phyloP scores from a whole-genome alignment of 805 yeast genomes.

The Suhomyces emberorum region DNA sequence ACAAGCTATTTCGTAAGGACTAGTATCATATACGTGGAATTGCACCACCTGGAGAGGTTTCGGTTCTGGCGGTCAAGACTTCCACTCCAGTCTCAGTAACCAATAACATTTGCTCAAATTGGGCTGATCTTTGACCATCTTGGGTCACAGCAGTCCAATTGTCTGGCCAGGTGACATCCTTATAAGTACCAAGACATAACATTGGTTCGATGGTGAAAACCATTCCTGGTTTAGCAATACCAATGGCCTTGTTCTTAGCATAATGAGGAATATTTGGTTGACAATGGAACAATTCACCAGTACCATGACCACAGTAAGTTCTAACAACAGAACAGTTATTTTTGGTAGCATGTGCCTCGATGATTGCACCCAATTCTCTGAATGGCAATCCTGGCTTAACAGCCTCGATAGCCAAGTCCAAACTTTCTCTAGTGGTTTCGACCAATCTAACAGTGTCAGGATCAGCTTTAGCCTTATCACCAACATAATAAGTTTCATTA shows the following conservation, averaged over 20 bases:
- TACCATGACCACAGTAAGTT: slow-evolving; percentile 93
- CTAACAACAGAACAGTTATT: slow-evolving; percentile 84
- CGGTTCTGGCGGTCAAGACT: slow-evolving; percentile 77
- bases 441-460: slow-evolving; percentile 84
- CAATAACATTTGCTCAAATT: slow-evolving; percentile 88
- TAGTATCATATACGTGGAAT: slow-evolving; percentile 47
- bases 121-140: slow-evolving; percentile 89
- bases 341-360: slow-evolving; percentile 79
- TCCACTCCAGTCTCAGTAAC: slow-evolving; percentile 95
- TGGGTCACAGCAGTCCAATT: slow-evolving; percentile 93
- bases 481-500: slow-evolving; percentile 96
- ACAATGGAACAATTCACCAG: slow-evolving; percentile 80
- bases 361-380: slow-evolving; percentile 81
- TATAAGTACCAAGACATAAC: slow-evolving; percentile 81
- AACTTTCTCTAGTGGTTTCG: slow-evolving; percentile 80
- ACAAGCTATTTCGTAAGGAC: neutral
- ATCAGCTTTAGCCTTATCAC: slow-evolving; percentile 78
- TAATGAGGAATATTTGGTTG: slow-evolving; percentile 94
- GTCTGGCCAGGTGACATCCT: slow-evolving; percentile 92
- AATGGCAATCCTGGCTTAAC: slow-evolving; percentile 92
- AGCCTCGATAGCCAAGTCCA: slow-evolving; percentile 74
- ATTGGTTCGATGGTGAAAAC: slow-evolving; percentile 97
- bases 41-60: slow-evolving; percentile 87
- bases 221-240: slow-evolving; percentile 93
- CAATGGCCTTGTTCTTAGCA: slow-evolving; percentile 88